Conservation (phyloP, 169 alveolate species). For the Toxoplasma gondii region DNA sequence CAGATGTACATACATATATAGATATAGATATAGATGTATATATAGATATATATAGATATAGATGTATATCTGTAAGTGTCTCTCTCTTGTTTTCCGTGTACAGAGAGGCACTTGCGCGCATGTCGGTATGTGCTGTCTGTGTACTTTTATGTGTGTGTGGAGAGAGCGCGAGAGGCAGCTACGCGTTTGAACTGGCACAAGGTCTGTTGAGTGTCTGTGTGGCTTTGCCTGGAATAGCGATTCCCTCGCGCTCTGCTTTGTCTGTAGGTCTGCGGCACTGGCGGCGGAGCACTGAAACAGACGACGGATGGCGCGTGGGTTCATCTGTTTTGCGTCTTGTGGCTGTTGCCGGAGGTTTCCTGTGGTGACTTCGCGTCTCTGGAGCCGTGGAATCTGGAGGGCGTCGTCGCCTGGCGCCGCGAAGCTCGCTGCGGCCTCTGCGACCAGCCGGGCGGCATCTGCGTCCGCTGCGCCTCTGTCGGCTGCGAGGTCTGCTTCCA, state of each 20-base stretch:
- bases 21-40: background rate
- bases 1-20: background rate
- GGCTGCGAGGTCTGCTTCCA: slow-evolving; percentile 74
- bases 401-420: slow-evolving; percentile 40
- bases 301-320: slow-evolving; percentile 75
- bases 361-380: slow-evolving; percentile 60
- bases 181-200: background rate
- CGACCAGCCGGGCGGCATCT: slow-evolving; percentile 59
- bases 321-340: slow-evolving; percentile 63
- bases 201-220: background rate
- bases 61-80: background rate
- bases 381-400: slow-evolving; percentile 71
- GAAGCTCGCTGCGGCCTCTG: slow-evolving; percentile 42
- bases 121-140: background rate
- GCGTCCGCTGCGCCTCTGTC: slow-evolving; percentile 69
- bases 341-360: slow-evolving; percentile 69
- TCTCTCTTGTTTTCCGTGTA: background rate
- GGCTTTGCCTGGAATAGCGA: background rate
- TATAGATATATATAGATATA: background rate
- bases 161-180: background rate
- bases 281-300: slow-evolving; percentile 80
- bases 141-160: background rate
- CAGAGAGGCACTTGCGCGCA: background rate
- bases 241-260: background rate
- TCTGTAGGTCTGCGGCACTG: slow-evolving; percentile 73